Evolutionary conservation across 768 basidiomycete genomes (phyloP).

Genomic region (Amanita molliuscula): DNA sequence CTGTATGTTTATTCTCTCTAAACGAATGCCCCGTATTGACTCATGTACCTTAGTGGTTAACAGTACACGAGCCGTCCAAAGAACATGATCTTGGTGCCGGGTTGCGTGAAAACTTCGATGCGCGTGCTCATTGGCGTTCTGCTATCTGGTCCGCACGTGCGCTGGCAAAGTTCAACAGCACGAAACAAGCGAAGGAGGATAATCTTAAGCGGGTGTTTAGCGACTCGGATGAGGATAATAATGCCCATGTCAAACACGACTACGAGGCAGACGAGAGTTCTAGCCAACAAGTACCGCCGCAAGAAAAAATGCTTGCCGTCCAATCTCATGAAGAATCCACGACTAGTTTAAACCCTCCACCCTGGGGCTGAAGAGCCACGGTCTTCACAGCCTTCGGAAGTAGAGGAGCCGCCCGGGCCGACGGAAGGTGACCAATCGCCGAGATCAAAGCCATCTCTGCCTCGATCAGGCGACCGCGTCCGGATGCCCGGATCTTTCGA

Average conservation of each 20-base stretch:
- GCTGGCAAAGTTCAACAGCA: slow-evolving; percentile 21
- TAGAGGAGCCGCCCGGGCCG: neutral
- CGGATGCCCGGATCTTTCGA: slow-evolving; percentile 8
- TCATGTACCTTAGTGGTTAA: slow-evolving; percentile 13
- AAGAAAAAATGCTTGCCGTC: neutral
- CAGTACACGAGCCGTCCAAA: slow-evolving; percentile 47
- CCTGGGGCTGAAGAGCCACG: neutral
- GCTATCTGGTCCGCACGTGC: slow-evolving; percentile 50
- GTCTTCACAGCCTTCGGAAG: neutral
- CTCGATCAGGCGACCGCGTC: neutral
- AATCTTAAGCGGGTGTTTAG: neutral
- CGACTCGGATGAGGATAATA: slow-evolving; percentile 6
- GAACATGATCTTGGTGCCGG: slow-evolving; percentile 69
- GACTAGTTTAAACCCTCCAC: neutral
- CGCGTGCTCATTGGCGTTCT: slow-evolving; percentile 60
- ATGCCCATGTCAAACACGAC: neutral
- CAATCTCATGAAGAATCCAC: neutral
- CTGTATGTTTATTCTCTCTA: neutral
- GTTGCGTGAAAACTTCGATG: slow-evolving; percentile 76
- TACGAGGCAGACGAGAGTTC: neutral
- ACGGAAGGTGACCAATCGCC: neutral
- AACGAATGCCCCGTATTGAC: neutral
- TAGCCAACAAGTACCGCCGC: neutral
- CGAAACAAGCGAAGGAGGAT: neutral
- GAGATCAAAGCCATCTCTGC: neutral